Base-by-base conservation (phyloP, 352 stramenopile species). In the Phytophthora podocarpi region DNA sequence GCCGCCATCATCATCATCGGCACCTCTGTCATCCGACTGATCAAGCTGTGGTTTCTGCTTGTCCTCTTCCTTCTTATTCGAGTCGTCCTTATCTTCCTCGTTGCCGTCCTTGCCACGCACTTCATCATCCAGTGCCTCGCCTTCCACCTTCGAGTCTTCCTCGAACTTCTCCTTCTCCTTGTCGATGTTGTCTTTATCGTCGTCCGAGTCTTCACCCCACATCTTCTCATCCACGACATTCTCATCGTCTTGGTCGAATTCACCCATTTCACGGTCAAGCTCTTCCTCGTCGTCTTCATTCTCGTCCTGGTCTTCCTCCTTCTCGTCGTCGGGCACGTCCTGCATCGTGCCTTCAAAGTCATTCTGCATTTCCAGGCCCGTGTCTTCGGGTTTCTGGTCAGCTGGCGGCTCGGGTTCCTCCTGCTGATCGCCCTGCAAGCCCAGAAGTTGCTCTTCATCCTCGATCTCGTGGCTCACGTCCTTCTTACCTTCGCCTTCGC, bases 191-290 rank as follows among this genome's bases (percentile, higher is more conserved):
- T 98, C 85, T 20, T 97, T 87, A 30, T 97, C 84, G 60, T 97
- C 85, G 57, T 98, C 87, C 35, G 90, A 92, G 51, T 97, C 87
- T 28, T 97, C 86, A 13, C 88, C 96, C 97, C 97, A 99, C 80
- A 99, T 95, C 78, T 99, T 99, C 78, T 99, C 97, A 67, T 99
- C 98, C 24, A 99, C 97, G 15, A 99, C 96, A 59, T 99, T 97
- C 57, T 99, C 97, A 39, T 98, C 92, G 20, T 98, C 89, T 35
- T 96, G 85, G 39, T 97, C 94, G 48, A 97, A 91, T 21, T 99
- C 97, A 20, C 97, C 98, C 97, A 99, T 99, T 80, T 99, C 97
- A 27, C 97, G 88, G 66, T 99, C 98, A 2, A 99, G 80, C 58
- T 99, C 97, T 74, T 98, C 89, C 54, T 96, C 77, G 5, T 94